Evolutionary conservation across 2,329 filamentous ascomycete species (phyloP), one percentile per base, ranked within the genome.

Genomic region (Diaporthe aspalathi): DNA sequence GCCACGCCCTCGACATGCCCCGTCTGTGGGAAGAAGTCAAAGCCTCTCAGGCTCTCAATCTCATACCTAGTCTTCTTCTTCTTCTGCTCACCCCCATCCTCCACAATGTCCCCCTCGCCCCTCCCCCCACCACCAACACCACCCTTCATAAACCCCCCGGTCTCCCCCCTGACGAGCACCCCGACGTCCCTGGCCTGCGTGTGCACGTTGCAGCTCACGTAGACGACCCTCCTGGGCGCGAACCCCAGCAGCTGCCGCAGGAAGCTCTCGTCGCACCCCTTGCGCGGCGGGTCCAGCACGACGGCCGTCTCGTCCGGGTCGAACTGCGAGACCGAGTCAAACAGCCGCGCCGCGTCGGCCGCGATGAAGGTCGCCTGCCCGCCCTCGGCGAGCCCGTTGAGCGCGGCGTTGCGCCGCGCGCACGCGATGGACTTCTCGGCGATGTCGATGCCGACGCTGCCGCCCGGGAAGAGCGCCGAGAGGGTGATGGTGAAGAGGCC

Each of bases 141-240:
- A 6, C 49, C 67, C 29, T 45, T 68, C 40, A 52, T 49, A 20
- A 63, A 52, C 73, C 79, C 76, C 3, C 76, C 76, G 57, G 81
- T 80, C 77, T 89, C 82, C 0, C 95, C 94, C 45, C 92, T 87
- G 1, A 98, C 94, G 77, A 99, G 83, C 73, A 95, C 90, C 0
- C 95, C 96, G 0, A 99, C 91, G 81, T 99, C 96, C 67, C 96
- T 86, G 17, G 96, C 96, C 86, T 98, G 96, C 11, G 95, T 98
- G 80, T 99, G 96, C 74, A 99, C 96, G 78, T 99, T 99, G 78
- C 96, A 99, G 79, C 93, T 97, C 50, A 99, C 95, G 80, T 99
- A 99, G 5, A 97, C 90, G 14, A 99, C 90, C 72, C 96, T 87
- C 74, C 87, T 87, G 0, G 96, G 95, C 0, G 88, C 92, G 77